phyloP scores from a whole-genome alignment of 148 eudicot genomes.

The Cornus florida region DNA sequence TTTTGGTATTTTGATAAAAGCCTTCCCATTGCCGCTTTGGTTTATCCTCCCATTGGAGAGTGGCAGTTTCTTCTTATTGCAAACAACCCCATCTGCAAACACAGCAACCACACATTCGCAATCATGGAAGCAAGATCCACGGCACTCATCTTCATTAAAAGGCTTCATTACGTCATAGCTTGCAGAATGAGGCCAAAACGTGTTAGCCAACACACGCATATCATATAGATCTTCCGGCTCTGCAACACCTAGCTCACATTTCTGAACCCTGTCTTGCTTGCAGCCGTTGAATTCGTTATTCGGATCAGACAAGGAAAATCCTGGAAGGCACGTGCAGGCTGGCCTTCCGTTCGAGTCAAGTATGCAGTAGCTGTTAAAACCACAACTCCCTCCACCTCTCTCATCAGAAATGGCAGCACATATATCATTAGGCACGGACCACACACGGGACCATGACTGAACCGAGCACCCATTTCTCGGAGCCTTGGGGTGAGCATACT shows the following conservation, averaged over 20 bases:
- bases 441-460: slow-evolving; percentile 14
- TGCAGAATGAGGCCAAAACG: slow-evolving; percentile 26
- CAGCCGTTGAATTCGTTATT: slow-evolving; percentile 23
- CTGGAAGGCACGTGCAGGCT: slow-evolving; percentile 23
- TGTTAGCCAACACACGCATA: slow-evolving; percentile 3
- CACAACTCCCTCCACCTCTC: slow-evolving; percentile 27
- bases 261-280: slow-evolving; percentile 10
- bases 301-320: slow-evolving; percentile 24
- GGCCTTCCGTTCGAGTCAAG: slow-evolving; percentile 16
- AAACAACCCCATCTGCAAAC: slow-evolving; percentile 3
- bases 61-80: slow-evolving; percentile 40
- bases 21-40: not conserved
- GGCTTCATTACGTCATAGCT: slow-evolving; percentile 10
- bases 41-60: slow-evolving; percentile 32
- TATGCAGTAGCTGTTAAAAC: slow-evolving; percentile 25
- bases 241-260: not conserved
- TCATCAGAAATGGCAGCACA: not conserved
- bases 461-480: not conserved
- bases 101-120: slow-evolving; percentile 28
- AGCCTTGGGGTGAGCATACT: slow-evolving; percentile 19
- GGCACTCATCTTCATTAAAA: slow-evolving; percentile 16
- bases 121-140: slow-evolving; percentile 22
- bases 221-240: slow-evolving; percentile 10
- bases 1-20: slow-evolving; percentile 18
- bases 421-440: slow-evolving; percentile 20